These are phyloP conservation scores for Leonotis leonurus DNA, from an alignment of 257 asterid species.

Conservation along the genomic window DNA sequence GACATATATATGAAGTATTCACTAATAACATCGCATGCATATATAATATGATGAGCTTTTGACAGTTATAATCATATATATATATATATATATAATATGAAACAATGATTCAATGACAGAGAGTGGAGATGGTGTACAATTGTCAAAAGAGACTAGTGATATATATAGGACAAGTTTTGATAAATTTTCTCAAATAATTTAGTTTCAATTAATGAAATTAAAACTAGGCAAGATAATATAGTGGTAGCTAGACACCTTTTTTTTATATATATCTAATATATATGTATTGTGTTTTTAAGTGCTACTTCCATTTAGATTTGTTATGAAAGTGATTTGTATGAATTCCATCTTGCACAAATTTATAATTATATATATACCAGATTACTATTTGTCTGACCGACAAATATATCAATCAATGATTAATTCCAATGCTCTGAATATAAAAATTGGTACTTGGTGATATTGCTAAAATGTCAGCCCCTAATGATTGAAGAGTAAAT, in stretches of 20 bases:
- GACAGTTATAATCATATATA: background rate
- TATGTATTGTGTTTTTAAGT: conserved; percentile 20
- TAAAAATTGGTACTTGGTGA: conserved; percentile 25
- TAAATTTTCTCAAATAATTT: background rate
- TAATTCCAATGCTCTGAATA: background rate
- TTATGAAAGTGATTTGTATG: conserved; percentile 17
- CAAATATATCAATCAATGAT: background rate
- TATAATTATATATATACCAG: background rate
- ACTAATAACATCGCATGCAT: too few species aligned
- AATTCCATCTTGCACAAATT: conserved; percentile 8
- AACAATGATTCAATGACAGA: conserved; percentile 1
- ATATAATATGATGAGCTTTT: too few species aligned
- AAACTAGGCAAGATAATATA: conserved; percentile 18
- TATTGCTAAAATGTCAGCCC: conserved; percentile 21
- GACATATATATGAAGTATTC: too few species aligned
- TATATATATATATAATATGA: background rate
- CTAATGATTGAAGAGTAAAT: conserved; percentile 25
- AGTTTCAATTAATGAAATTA: conserved; percentile 2
- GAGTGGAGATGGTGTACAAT: conserved; percentile 15
- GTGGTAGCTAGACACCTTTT: conserved; percentile 33
- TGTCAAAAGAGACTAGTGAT: conserved; percentile 18
- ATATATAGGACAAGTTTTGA: background rate
- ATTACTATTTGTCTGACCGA: background rate
- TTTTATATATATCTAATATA: conserved; percentile 11
- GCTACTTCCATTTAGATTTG: conserved; percentile 37